Base-by-base conservation (phyloP, 345 rosid species). In the Conringia planisiliqua region DNA sequence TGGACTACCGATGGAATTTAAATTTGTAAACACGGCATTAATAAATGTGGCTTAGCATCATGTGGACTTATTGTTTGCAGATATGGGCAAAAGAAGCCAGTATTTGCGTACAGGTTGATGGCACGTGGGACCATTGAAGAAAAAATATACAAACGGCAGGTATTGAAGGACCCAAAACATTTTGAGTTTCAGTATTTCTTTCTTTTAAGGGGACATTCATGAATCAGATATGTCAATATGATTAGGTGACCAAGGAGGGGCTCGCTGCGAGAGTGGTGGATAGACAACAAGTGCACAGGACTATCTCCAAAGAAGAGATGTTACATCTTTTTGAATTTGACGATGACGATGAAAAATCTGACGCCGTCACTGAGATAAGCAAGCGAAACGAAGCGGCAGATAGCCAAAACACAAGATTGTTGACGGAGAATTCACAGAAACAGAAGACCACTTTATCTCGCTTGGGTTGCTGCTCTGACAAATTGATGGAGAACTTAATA, bases 241-340 rank as follows among this genome's bases (percentile, higher is more conserved):
- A 76, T 78, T 84, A 96, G 99, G 99, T 92, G 69, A 96, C 93
- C 2, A 96, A 96, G 82, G 99, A 96, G 82, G 97, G 98, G 64
- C 97, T 96, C 46, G 99, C 99, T 79, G 99, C 99, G 73, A 90
- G 99, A 87, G 99, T 96, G 76, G 99, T 96, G 42, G 99, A 96
- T 82, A 86, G 99, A 82, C 99, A 96, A 74, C 99, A 92, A 84
- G 89, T 96, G 46, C 93, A 89, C 83, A 83, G 99, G 72, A 92
- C 96, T 26, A 92, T 96, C 51, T 92, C 99, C 36, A 92, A 79
- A 85, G 99, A 96, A 83, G 99, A 96, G 83, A 92, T 96, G 99
- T 72, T 96, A 82, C 99, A 96, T 81, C 89, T 96, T 50, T 96
- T 96, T 75, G 99, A 96, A 79, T 96, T 96, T 66, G 98, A 93